These are phyloP conservation scores for Yamadazyma kanchanaburiensis DNA, from an alignment of 1,139 yeast genomes.

Conservation along the genomic window DNA sequence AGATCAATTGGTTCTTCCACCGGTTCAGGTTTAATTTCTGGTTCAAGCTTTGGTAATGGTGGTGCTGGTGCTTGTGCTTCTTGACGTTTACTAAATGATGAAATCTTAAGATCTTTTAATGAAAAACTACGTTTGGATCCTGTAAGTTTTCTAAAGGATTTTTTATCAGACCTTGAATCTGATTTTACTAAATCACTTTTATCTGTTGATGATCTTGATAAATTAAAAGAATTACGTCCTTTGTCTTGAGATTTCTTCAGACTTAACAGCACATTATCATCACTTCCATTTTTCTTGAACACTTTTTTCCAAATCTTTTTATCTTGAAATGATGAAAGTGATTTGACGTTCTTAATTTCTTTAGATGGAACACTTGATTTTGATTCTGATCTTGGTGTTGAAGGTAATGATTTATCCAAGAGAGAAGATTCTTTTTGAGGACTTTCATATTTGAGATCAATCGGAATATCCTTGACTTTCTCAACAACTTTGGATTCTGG, in stretches of 20 bases:
- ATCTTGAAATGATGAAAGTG: conserved; percentile 5
- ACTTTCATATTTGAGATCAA: conserved; percentile 5
- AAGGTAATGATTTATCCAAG: conserved; percentile 11
- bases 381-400: conserved; percentile 7
- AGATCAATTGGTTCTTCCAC: conserved; percentile 4
- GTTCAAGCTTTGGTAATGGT: neutral
- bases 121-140: conserved; percentile 11
- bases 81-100: conserved; percentile 10
- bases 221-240: neutral
- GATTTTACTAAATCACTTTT: neutral
- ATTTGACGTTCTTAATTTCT: conserved; percentile 5
- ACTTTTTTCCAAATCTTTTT: conserved; percentile 12
- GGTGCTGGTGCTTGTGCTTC: conserved; percentile 10
- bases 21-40: neutral
- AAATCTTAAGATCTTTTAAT: conserved; percentile 11
- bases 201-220: neutral
- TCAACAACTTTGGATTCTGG: neutral
- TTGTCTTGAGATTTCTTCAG: neutral
- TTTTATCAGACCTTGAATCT: neutral
- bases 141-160: conserved; percentile 8
- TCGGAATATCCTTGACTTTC: conserved; percentile 4
- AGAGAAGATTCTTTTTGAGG: conserved; percentile 8
- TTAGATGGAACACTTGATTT: conserved; percentile 1
- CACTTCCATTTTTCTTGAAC: conserved; percentile 6
- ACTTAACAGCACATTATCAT: neutral